These are phyloP conservation scores for Akanthomyces dipterigenus DNA, from an alignment of 2,329 filamentous ascomycete genomes.

Conservation along the genomic window DNA sequence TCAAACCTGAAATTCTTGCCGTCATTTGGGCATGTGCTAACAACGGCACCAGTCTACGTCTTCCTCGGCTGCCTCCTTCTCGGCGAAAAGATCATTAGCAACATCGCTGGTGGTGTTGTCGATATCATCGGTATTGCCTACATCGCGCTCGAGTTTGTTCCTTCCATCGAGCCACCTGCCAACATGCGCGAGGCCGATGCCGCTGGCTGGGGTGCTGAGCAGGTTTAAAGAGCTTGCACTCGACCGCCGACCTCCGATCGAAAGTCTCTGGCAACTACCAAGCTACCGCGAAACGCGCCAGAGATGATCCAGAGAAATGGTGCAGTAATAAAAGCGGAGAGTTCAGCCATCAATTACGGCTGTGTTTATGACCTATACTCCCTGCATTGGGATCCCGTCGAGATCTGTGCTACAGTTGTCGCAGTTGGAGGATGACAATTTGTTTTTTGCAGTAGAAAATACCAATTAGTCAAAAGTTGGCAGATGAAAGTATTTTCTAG, in stretches of 20 bases:
- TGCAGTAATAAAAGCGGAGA: not conserved
- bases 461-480: not conserved
- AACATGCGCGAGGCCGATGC: conserved; percentile 73
- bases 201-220: conserved; percentile 68
- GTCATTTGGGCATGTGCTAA: conserved; percentile 1
- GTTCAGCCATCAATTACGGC: not conserved
- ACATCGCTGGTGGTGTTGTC: conserved; percentile 71
- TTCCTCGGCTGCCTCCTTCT: conserved; percentile 87
- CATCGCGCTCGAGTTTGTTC: conserved; percentile 66
- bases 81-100: conserved; percentile 57
- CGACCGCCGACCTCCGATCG: no score
- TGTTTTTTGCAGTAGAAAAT: not conserved
- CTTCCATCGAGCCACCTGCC: conserved; percentile 70
- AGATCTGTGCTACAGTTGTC: not conserved
- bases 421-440: not conserved
- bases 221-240: conserved; percentile 46
- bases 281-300: not conserved
- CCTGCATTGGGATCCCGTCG: not conserved
- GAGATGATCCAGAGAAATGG: not conserved
- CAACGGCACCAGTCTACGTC: conserved; percentile 68
- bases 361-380: not conserved
- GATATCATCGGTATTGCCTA: conserved; percentile 75
- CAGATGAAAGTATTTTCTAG: not conserved
- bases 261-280: not conserved
- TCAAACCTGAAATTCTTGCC: not conserved